A percentile compares a stretch with the other conserved stretches of the same genome.
These are phyloP conservation scores for Lagenidium sp. DNA, from an alignment of 352 stramenopile species.

Conservation along the genomic window DNA sequence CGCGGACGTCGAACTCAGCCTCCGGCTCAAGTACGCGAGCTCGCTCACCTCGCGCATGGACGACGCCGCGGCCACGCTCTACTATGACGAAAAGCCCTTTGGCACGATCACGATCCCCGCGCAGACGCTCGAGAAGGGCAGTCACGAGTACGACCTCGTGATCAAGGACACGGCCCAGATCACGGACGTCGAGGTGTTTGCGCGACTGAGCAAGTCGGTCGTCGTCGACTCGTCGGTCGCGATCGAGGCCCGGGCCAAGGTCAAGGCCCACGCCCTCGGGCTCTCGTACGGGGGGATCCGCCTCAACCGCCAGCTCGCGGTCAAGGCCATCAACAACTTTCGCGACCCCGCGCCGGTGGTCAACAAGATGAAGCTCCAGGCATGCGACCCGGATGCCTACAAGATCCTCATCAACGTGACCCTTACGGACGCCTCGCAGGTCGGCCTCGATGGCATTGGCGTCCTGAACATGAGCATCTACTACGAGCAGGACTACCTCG, in stretches of 20 bases:
- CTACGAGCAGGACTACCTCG: constrained; percentile 51
- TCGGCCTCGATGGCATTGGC: constrained; percentile 47
- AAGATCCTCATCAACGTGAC: constrained; percentile 58
- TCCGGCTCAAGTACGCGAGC: constrained; percentile 41
- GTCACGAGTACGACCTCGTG: constrained; percentile 45
- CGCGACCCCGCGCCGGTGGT: constrained; percentile 27
- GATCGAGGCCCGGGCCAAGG: constrained; percentile 20
- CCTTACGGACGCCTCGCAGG: constrained; percentile 29
- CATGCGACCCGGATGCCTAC: constrained; percentile 27
- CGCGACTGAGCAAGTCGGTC: constrained; percentile 24
- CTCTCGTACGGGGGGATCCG: constrained; percentile 40
- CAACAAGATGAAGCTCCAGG: constrained; percentile 42
- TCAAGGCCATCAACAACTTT: constrained; percentile 53
- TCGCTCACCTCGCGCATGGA: constrained; percentile 31
- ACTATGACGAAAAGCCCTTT: constrained; percentile 34
- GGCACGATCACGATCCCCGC: constrained; percentile 34
- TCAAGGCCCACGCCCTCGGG: constrained; percentile 38
- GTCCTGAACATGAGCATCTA: constrained; percentile 63
- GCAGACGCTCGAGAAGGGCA: constrained; percentile 35
- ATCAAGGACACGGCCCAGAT: constrained; percentile 24
- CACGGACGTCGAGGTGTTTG: constrained; percentile 31
- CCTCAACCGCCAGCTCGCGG: constrained; percentile 29
- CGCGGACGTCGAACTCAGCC: constrained; percentile 39
- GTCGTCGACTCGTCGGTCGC: constrained; percentile 26
- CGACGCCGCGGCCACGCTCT: constrained; percentile 32